A percentile compares a stretch with the other conserved stretches of the same genome.
phyloP scores from a whole-genome alignment of 2,329 filamentous ascomycete species.

The Grosmannia penicillata region DNA sequence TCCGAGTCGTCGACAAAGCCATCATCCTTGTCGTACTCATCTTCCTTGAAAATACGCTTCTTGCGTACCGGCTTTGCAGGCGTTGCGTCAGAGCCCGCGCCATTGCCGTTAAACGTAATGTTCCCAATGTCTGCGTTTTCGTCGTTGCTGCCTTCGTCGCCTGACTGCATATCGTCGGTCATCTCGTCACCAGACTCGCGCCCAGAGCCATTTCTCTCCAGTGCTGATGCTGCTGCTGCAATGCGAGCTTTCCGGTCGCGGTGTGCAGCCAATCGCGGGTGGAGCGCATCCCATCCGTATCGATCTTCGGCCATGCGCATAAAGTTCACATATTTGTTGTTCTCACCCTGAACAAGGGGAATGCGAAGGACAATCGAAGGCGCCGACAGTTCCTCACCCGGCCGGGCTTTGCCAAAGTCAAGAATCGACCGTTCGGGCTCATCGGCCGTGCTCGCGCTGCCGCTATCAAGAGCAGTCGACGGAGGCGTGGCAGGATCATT shows the following conservation, averaged over 20 bases:
- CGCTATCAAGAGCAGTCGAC: constrained; percentile 15
- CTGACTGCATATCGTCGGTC: constrained; percentile 57
- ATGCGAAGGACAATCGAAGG: constrained; percentile 78
- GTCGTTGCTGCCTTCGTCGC: constrained; percentile 69
- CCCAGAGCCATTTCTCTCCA: constrained; percentile 60
- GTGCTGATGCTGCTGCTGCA: constrained; percentile 70
- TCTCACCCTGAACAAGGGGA: constrained; percentile 56
- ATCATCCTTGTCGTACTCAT: constrained; percentile 73
- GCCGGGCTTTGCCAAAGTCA: constrained; percentile 44
- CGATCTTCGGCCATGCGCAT: constrained; percentile 84
- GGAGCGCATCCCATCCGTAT: constrained; percentile 87
- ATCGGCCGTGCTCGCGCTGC: constrained; percentile 4
- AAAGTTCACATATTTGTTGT: constrained; percentile 90
- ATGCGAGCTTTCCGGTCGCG: constrained; percentile 78
- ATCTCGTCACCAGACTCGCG: constrained; percentile 68
- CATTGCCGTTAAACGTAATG: constrained; percentile 14
- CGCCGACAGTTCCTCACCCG: constrained; percentile 42
- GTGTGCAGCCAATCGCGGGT: constrained; percentile 79
- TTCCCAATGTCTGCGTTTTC: constrained; percentile 55
- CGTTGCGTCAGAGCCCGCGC: constrained; percentile 43
- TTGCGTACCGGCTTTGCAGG: constrained; percentile 54
- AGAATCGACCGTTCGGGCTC: constrained; percentile 38
- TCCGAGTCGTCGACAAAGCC: constrained; percentile 90
- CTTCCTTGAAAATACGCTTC: constrained; percentile 66
- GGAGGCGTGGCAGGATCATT: constrained; percentile 26